A percentile compares a stretch with the other conserved stretches of the same genome.
These are phyloP conservation scores for Cladosporium sp. DNA, from an alignment of 2,329 filamentous ascomycete genomes.

Conservation along the genomic window DNA sequence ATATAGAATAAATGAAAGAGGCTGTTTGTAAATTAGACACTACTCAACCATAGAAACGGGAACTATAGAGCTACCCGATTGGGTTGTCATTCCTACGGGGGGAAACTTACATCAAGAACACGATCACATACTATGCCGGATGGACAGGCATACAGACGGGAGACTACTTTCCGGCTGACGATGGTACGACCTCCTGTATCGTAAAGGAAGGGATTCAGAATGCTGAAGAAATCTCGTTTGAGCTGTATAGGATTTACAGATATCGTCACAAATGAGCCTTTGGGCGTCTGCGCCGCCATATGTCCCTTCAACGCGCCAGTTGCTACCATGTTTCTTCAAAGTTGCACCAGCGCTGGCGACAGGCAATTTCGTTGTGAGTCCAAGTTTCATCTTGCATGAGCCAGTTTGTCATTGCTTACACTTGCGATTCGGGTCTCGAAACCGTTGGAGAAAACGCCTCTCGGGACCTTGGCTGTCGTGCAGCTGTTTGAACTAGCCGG, in stretches of 20 bases:
- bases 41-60: too few relatives aligned
- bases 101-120: neutral
- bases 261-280: constrained; percentile 40
- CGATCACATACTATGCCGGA: neutral
- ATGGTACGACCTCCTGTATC: constrained; percentile 59
- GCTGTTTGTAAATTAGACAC: neutral
- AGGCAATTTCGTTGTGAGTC: constrained; percentile 63
- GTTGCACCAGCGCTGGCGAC: constrained; percentile 71
- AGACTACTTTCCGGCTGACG: constrained; percentile 66
- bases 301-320: constrained; percentile 58
- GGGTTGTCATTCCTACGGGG: neutral
- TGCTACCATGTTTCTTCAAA: constrained; percentile 50
- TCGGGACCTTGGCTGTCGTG: constrained; percentile 49
- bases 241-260: neutral
- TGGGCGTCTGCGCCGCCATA: constrained; percentile 57
- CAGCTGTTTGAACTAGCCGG: constrained; percentile 63
- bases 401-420: neutral
- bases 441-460: constrained; percentile 62
- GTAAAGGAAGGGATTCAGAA: constrained; percentile 21
- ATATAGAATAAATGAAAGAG: neutral
- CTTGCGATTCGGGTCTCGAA: constrained; percentile 45
- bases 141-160: constrained; percentile 40
- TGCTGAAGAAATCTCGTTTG: neutral
- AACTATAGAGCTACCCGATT: too few relatives aligned
- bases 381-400: neutral